Conservation (phyloP, 139 green algal species). For the Tetraselmis chui region DNA sequence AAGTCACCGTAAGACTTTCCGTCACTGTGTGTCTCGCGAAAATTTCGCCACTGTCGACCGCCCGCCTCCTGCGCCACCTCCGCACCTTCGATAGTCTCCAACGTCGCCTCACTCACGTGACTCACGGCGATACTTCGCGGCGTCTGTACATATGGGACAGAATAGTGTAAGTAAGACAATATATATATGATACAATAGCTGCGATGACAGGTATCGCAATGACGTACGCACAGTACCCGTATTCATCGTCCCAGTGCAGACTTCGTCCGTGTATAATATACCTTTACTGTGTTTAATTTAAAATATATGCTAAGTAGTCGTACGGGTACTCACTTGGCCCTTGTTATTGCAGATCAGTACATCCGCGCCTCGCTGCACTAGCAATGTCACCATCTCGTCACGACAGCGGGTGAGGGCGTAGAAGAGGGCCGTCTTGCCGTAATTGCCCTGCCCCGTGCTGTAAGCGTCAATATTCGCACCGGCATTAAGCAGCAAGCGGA, state of each 20-base stretch:
- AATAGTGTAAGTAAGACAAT: too few relatives aligned
- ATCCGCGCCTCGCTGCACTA: background rate
- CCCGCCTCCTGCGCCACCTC: background rate
- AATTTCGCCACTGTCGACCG: background rate
- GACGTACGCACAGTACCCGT: too few relatives aligned
- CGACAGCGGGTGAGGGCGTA: slow-evolving; percentile 15
- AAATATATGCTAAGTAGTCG: too few relatives aligned
- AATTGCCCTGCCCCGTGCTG: slow-evolving; percentile 8
- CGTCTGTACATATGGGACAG: background rate
- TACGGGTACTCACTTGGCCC: slow-evolving; percentile 2
- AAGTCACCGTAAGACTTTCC: slow-evolving; percentile 9
- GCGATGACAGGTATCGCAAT: too few relatives aligned
- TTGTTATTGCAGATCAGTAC: slow-evolving; percentile 17
- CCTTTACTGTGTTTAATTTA: too few relatives aligned
- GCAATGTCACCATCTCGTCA: slow-evolving; percentile 8
- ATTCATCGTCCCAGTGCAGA: too few relatives aligned
- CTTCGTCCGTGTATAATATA: too few relatives aligned
- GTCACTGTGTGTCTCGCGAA: background rate
- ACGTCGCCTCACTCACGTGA: slow-evolving; percentile 1
- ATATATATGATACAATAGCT: too few relatives aligned
- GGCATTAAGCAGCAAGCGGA: background rate
- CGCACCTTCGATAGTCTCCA: background rate
- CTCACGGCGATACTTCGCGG: slow-evolving; percentile 7
- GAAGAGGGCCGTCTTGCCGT: slow-evolving; percentile 20
- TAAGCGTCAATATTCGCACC: slow-evolving; percentile 4